Percentiles rank a stretch among this genome's conserved stretches.
Evolutionary conservation across 2,329 filamentous ascomycete genomes (phyloP).

Genomic region (Ophiocordyceps camponoti-floridani): DNA sequence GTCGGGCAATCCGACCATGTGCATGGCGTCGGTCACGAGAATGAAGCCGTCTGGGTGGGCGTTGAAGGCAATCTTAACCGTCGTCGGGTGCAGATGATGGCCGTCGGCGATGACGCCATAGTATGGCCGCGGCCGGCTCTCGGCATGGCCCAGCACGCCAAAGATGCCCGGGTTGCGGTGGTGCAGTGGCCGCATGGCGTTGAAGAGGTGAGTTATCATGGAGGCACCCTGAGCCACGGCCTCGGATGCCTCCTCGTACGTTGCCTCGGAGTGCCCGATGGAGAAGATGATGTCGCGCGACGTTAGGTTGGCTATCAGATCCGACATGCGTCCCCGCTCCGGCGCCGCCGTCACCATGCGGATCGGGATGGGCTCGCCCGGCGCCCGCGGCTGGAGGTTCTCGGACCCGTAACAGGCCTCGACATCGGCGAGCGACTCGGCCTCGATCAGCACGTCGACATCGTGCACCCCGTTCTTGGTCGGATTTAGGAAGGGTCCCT

Average conservation of each 20-base stretch:
- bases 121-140: conserved; percentile 44
- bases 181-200: conserved; percentile 79
- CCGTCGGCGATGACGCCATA: conserved; percentile 86
- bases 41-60: conserved; percentile 73
- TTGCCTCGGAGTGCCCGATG: conserved; percentile 75
- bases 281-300: conserved; percentile 54
- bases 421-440: conserved; percentile 45
- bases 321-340: conserved; percentile 54
- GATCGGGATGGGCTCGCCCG: conserved; percentile 28
- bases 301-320: conserved; percentile 48
- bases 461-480: conserved; percentile 80
- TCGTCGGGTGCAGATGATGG: conserved; percentile 75
- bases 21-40: conserved; percentile 86
- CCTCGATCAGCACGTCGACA: conserved; percentile 48
- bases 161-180: conserved; percentile 87
- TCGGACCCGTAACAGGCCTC: conserved; percentile 52
- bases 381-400: conserved; percentile 35
- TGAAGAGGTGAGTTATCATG: conserved; percentile 90
- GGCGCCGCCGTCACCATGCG: conserved; percentile 78
- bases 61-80: conserved; percentile 76
- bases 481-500: conserved; percentile 74
- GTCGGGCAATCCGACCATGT: conserved; percentile 66
- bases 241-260: conserved; percentile 60
- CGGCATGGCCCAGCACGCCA: conserved; percentile 57
- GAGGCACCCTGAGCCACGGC: conserved; percentile 59